phyloP scores from a whole-genome alignment of 257 asterid species.

The Plectranthus barbatus region DNA sequence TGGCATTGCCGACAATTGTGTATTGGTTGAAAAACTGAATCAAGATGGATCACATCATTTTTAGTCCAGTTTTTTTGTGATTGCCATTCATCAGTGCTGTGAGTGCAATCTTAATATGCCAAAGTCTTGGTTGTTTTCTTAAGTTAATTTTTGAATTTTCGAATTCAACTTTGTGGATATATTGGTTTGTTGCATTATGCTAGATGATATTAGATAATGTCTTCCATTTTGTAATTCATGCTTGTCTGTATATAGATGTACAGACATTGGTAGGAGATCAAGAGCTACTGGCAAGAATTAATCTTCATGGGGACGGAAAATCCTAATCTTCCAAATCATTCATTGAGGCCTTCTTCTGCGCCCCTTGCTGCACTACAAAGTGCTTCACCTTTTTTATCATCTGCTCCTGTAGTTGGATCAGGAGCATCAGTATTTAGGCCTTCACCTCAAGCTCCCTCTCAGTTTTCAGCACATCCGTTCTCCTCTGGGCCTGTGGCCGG shows the following conservation, averaged over 20 bases:
- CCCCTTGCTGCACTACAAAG: constrained; percentile 40
- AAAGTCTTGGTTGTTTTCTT: background rate
- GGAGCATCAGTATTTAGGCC: constrained; percentile 34
- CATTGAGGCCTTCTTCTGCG: constrained; percentile 32
- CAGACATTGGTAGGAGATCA: constrained; percentile 24
- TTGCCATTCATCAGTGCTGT: background rate
- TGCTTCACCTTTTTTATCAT: constrained; percentile 40
- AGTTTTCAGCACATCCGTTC: constrained; percentile 24
- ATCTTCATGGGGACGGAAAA: constrained; percentile 59
- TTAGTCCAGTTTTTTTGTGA: background rate
- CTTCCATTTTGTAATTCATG: background rate
- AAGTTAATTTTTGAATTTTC: background rate
- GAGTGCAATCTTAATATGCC: background rate
- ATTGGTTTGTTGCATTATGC: background rate
- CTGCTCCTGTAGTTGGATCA: constrained; percentile 37
- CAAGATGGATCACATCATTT: background rate
- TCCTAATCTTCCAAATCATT: constrained; percentile 38
- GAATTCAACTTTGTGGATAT: background rate
- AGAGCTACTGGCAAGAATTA: constrained; percentile 8
- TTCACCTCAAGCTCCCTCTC: constrained; percentile 28
- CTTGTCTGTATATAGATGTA: constrained; percentile 29
- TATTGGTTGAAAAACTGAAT: background rate
- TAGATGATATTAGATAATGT: background rate
- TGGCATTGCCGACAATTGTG: no score
- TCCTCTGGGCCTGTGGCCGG: constrained; percentile 31